Evolutionary conservation across 345 rosid species (phyloP), one percentile per base, ranked within the genome.

Genomic region (Geranium rotundifolium): DNA sequence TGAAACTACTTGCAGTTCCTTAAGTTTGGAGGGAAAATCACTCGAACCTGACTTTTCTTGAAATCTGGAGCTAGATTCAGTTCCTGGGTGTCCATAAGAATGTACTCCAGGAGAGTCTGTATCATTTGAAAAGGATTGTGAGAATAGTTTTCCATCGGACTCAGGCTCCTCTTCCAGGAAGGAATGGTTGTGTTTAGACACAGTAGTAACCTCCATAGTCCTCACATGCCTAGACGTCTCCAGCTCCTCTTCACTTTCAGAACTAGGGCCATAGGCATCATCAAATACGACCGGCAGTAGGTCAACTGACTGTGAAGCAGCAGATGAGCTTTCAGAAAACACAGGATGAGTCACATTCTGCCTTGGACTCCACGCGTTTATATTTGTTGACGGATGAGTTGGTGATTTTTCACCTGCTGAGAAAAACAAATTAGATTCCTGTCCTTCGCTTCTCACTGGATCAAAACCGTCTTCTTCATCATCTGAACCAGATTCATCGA

Each of bases 31-130:
- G 15, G 63, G 19, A 29, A n/a, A 41, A 49, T 63, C 63, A 57
- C 65, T 31, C 57, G 37, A 61, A 39, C 52, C 29, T n/a, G 54
- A 60, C 62, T 61, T 72, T 46, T 54, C 57, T 17, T 61, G 58
- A 27, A 63, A 59, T 62, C 52, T 27, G 16, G 59, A 60, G 64
- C 41, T 18, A 55, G n/a, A 39, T 61, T 65, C 65, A 52, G 15
- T 31, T 69, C 29, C 30, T 59, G 5, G 29, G 19, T 63, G 31
- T 4, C 30, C 62, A 37, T 37, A 6, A 37, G 46, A 37, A 10
- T 37, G 46, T 10, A 37, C 46, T 37, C 3, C 46, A 6, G 0
- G 7, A 37, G 46, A 37, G 46, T 37, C 12, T 10, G 12, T 5
- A 37, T 37, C 46, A 37, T 10, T 37, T 37, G 46, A 37, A 37